Evolutionary conservation across 768 basidiomycete species (phyloP).

Genomic region (Russula compacta): DNA sequence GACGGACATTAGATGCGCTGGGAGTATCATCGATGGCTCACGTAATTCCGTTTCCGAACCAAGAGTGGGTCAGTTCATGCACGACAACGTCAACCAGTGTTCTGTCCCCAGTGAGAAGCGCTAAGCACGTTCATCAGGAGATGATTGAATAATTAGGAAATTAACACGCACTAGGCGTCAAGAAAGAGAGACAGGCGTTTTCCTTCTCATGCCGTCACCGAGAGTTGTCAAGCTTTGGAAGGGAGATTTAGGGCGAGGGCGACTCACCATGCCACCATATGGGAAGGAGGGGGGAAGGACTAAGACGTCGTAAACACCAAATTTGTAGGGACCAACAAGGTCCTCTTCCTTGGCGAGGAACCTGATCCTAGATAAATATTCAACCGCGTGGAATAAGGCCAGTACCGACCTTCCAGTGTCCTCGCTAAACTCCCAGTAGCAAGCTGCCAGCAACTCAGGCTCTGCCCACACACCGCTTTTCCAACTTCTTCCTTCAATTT

Average conservation of each 20-base stretch:
- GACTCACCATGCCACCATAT: slow-evolving; percentile 76
- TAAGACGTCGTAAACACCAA: slow-evolving; percentile 83
- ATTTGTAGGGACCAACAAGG: slow-evolving; percentile 65
- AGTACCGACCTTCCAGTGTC: slow-evolving; percentile 64
- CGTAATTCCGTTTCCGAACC: slow-evolving; percentile 92
- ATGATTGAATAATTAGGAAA: neutral
- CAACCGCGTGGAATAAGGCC: neutral
- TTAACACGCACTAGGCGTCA: slow-evolving; percentile 63
- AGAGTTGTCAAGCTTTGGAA: neutral
- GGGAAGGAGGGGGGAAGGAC: slow-evolving; percentile 90
- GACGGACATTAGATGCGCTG: neutral
- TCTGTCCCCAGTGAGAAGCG: slow-evolving; percentile 80
- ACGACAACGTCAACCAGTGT: slow-evolving; percentile 83
- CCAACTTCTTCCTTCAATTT: slow-evolving; percentile 60
- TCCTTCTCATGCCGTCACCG: slow-evolving; percentile 40
- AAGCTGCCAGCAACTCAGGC: slow-evolving; percentile 66
- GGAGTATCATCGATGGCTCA: slow-evolving; percentile 22
- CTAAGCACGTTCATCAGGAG: slow-evolving; percentile 28
- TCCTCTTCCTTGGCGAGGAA: slow-evolving; percentile 72
- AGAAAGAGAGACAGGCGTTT: slow-evolving; percentile 81
- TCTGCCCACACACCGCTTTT: slow-evolving; percentile 86
- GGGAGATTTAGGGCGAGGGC: neutral
- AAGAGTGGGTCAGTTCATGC: slow-evolving; percentile 80
- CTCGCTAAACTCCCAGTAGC: slow-evolving; percentile 82
- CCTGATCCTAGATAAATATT: slow-evolving; percentile 30